Evolutionary conservation across 1,139 yeast species (phyloP), one percentile per base, ranked within the genome.

Genomic region (Pichia sorboxylosa): DNA sequence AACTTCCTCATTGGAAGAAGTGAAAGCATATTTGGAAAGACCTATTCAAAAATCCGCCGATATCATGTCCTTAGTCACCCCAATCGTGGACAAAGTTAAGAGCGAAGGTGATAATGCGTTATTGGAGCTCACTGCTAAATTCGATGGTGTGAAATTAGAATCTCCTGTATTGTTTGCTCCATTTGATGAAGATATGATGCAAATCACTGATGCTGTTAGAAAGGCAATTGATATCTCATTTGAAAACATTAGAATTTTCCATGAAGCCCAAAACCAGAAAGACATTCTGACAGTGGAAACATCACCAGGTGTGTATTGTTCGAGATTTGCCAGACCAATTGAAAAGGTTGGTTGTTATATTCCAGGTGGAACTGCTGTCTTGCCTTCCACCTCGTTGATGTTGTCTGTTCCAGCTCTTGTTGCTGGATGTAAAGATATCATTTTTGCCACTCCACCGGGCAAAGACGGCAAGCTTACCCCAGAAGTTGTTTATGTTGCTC

Each of bases 341-440:
- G 94, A 84, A 51, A 77, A 73, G 38, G 98, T 90, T 32, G 99
- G 98, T 38, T 69, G 92, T 40, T 90, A 90, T 54, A 84, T 90
- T 37, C 98, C 99, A 32, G 99, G 99, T 46, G 99, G 99, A 46
- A 85, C 98, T 31, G 99, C 99, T 1, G 92, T 92, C 20, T 68
- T 90, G 43, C 99, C 99, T 24, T 87, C 97, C 11, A 90, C 99
- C 14, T 94, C 98, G 10, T 70, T 90, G 63, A 90, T 90, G 96
- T 69, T 90, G 49, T 97, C 98, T 49, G 96, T 90, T 26, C 98
- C 98, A n/a, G 98, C 98, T 13, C 73, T 78, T 57, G 99, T 90
- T 38, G 99, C 99, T 17, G 96, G 96, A 3, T 90, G 98, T 64
- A 73, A 78, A 47, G 87, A 85, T 52, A 87, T 90, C 44, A 63